phyloP scores from a whole-genome alignment of 345 rosid genomes.

The Populus tremula region DNA sequence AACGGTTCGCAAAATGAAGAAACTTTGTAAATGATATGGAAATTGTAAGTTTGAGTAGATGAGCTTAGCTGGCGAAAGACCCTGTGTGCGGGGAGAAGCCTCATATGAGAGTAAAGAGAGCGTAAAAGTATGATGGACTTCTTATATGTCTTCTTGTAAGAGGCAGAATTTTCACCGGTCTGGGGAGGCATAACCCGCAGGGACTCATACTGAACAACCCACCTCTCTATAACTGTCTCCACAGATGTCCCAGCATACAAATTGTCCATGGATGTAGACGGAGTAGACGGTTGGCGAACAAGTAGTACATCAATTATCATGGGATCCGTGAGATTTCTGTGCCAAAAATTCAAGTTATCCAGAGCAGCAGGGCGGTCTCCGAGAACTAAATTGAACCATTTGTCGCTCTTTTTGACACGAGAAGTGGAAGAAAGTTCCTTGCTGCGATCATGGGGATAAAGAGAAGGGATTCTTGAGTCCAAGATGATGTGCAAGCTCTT shows the following conservation, averaged over 20 bases:
- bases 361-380: constrained; percentile 78
- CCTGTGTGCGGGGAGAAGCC: constrained; percentile 79
- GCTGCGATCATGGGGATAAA: constrained; percentile 42
- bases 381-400: constrained; percentile 82
- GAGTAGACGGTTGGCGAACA: constrained; percentile 39
- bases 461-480: constrained; percentile 74
- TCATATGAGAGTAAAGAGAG: constrained; percentile 65
- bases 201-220: constrained; percentile 77
- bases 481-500: constrained; percentile 76
- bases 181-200: constrained; percentile 42
- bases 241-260: constrained; percentile 25
- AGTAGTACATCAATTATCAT: constrained; percentile 83
- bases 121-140: constrained; percentile 70
- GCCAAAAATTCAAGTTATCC: constrained; percentile 74
- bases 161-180: constrained; percentile 40
- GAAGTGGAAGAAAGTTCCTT: constrained; percentile 34
- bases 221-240: constrained; percentile 86
- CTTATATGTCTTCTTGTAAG: constrained; percentile 75
- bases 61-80: constrained; percentile 64
- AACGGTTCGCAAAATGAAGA: constrained; percentile 70
- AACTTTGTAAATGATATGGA: constrained; percentile 70
- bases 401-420: constrained; percentile 64
- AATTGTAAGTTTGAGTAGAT: constrained; percentile 53
- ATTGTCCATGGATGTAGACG: constrained; percentile 37
- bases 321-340: constrained; percentile 62